Base-by-base conservation (phyloP, 169 alveolate species). In the Plasmodium falciparum region DNA sequence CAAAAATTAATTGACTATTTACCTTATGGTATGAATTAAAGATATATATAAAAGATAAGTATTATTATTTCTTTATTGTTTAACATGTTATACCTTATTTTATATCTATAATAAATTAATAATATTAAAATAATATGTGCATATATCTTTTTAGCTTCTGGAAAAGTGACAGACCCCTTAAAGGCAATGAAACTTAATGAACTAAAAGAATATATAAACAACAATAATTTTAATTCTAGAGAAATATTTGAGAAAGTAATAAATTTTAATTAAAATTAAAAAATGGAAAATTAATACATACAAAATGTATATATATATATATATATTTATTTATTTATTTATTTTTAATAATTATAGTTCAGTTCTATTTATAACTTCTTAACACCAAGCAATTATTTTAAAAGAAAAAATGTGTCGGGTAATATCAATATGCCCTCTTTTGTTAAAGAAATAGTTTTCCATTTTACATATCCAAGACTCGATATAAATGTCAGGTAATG, bases 391-490 rank as follows among this genome's bases (percentile, higher is more conserved):
- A 59, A 72, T 11, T 88, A 65, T 52, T 92, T 69, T 58, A 61
- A 22, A 76, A 74, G 29, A 69, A 74, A 63, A 24, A 76, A 58
- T 49, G 22, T 43, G 6, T 73, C 58, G 50, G 47, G 26, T 33
- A 80, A 39, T 89, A 47, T 66, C 63, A 65, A 39, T 67, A 70
- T 45, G 43, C 80, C 67, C 12, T 73, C 88, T 73, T 67, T 56
- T 24, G 50, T 88, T 59, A 88, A 86, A 47, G 97, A 95, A 65
- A 91, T 95, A 63, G 94, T 90, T n/a, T 89, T 95, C 62, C 93
- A 95, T 69, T 93, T 74, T 72, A 86, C 96, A 49, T 95, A 94
- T 74, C 97, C 97, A 3, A 70, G 96, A 72, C 93, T 94, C 13
- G 97, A 93, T 49, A 88, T 93, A 26, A 95, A 95, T 63, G 97